Percentiles rank a stretch among this genome's conserved stretches.
These are phyloP conservation scores for Wickerhamiella vanderwaltii DNA, from an alignment of 805 yeast species.

Conservation along the genomic window DNA sequence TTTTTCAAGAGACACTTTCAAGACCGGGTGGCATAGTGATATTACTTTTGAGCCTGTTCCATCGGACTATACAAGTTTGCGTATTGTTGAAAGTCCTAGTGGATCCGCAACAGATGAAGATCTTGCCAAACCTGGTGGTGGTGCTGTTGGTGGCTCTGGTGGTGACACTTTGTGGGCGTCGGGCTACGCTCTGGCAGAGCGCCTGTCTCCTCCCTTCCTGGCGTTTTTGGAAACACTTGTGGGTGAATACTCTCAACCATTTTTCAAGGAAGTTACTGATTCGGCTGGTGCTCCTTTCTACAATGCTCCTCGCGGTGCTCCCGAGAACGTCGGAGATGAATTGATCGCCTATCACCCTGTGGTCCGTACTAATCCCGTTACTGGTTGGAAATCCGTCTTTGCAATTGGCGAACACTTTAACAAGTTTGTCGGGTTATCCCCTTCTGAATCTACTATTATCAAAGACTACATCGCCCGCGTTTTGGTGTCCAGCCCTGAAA, in stretches of 20 bases:
- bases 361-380: conserved; percentile 52
- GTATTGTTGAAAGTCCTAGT: conserved; percentile 35
- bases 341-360: conserved; percentile 44
- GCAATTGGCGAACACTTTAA: conserved; percentile 37
- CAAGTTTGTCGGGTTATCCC: conserved; percentile 29
- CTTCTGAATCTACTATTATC: conserved; percentile 39
- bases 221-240: conserved; percentile 34
- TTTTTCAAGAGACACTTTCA: neutral
- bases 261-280: neutral
- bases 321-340: conserved; percentile 38
- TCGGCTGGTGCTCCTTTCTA: conserved; percentile 10
- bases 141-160: conserved; percentile 19
- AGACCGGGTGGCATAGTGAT: conserved; percentile 40
- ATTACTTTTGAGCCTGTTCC: conserved; percentile 46
- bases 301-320: conserved; percentile 24
- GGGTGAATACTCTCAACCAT: conserved; percentile 8
- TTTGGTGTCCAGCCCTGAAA: conserved; percentile 39
- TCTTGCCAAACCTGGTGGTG: conserved; percentile 1
- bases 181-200: conserved; percentile 42
- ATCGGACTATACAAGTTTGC: conserved; percentile 41
- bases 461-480: conserved; percentile 36
- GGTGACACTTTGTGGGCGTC: conserved; percentile 49
- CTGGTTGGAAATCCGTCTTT: conserved; percentile 48
- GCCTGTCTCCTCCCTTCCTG: conserved; percentile 39
- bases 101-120: neutral